Base-by-base conservation (phyloP, 495 filamentous ascomycete species). In the Polyplosphaeria fusca region DNA sequence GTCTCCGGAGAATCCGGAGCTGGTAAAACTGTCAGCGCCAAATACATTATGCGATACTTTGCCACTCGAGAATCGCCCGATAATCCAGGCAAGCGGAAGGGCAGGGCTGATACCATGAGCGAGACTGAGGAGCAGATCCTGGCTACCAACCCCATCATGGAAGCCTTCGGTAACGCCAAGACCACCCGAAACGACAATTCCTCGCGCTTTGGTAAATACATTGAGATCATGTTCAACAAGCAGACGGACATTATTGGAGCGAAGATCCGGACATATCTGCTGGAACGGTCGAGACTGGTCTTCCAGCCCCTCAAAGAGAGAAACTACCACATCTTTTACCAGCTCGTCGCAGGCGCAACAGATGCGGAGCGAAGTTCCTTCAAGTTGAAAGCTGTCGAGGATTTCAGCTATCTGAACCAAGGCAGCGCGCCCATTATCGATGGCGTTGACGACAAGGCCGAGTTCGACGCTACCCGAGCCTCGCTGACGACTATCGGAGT, bases 1-100 rank as follows among this genome's bases (percentile, higher is more conserved):
- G 93, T 99, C 4, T 97, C 94, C 16, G 93, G 93, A 66, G 93
- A 99, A 73, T 99, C 93, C 42, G 93, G 93, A 76, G 93, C 93
- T 53, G 93, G 93, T 52, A 99, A 99, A 73, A 99, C 93, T 0
- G 93, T 99, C 68, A 97, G 94, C 72, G 93, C 93, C 35, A 99
- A 99, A 71, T 99, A 99, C 71, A 97, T 99, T 67, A 99, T 99
- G 93, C 79, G 93, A 66, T 99, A 99, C 75, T 99, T 99, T 73
- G 94, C 93, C 54, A 99, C 94, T 28, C 82, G 95, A 75, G 91
- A 97, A 75, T 87, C 92, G 1, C 89, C 94, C 39, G 91, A 93
- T 59, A 87, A 88, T 66, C 87, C 91, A 18, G 85, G 87, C 25
- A 86, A 84, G 63, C 85, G 88, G 68, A 92, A 85, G 71, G 87